A percentile compares a stretch with the other conserved stretches of the same genome.
These are phyloP conservation scores for Diaporthe eres DNA, from an alignment of 2,329 filamentous ascomycete species.

Conservation along the genomic window DNA sequence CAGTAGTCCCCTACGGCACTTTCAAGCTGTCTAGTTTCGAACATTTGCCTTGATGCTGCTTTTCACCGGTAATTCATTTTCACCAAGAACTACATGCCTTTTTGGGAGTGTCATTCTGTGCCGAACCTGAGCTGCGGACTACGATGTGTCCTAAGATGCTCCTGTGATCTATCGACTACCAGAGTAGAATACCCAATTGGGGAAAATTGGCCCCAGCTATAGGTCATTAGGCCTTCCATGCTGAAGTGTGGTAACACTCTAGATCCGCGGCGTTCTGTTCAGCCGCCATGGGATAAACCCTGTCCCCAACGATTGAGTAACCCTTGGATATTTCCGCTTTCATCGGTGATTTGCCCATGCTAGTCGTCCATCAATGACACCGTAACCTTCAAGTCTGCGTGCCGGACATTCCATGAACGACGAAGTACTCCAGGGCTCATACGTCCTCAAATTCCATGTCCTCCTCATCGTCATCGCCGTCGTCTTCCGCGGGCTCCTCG, in stretches of 20 bases:
- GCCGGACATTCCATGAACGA: not conserved
- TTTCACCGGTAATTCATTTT: not conserved
- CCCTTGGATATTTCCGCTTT: not conserved
- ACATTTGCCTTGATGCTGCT: not conserved
- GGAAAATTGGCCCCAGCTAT: not conserved
- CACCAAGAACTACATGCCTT: not conserved
- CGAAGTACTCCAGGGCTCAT: conserved; percentile 41
- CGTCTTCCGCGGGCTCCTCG: conserved; percentile 55
- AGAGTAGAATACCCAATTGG: not conserved
- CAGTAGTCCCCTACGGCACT: not conserved
- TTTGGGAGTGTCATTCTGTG: not conserved
- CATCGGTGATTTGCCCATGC: not conserved
- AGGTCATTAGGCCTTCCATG: not conserved
- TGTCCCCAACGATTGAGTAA: not conserved
- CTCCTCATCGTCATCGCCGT: conserved; percentile 61
- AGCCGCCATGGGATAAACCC: not conserved
- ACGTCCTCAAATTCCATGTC: conserved; percentile 74
- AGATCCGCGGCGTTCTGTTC: conserved; percentile 4
- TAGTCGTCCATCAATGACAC: not conserved
- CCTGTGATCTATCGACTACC: not conserved
- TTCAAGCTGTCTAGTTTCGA: not conserved
- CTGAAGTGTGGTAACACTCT: not conserved
- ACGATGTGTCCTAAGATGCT: not conserved
- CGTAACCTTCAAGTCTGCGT: not conserved
- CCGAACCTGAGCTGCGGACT: not conserved